These are phyloP conservation scores for Penstemon barbatus DNA, from an alignment of 257 asterid species.

Conservation along the genomic window DNA sequence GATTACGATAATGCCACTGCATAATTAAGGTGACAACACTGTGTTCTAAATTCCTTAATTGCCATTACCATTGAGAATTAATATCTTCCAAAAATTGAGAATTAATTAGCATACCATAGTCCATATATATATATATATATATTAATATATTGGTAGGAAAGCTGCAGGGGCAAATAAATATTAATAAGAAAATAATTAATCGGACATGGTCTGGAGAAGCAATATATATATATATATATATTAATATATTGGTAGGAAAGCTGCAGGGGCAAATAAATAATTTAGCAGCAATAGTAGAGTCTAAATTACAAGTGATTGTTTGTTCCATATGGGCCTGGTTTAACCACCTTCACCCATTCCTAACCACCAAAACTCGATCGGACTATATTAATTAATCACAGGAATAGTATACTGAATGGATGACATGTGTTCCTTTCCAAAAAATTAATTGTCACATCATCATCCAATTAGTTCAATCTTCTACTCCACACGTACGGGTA, in stretches of 20 bases:
- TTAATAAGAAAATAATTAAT: background rate
- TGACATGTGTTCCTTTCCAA: slow-evolving; percentile 15
- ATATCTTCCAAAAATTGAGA: background rate
- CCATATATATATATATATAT: background rate
- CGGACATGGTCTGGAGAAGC: background rate
- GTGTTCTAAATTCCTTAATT: background rate
- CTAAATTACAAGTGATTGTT: slow-evolving; percentile 22
- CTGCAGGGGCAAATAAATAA: slow-evolving; percentile 4
- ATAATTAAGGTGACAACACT: background rate
- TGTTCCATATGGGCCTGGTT: slow-evolving; percentile 36
- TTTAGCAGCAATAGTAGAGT: background rate
- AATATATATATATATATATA: too few species aligned
- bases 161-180: too few species aligned
- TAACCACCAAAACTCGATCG: slow-evolving; percentile 57
- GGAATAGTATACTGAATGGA: slow-evolving; percentile 15
- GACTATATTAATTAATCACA: slow-evolving; percentile 30
- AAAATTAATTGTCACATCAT: background rate
- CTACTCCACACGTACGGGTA: too few species aligned
- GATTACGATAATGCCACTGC: slow-evolving; percentile 1
- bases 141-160: too few species aligned
- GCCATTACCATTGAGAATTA: background rate
- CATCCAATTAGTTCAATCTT: too few species aligned
- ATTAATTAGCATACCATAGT: background rate
- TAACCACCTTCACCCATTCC: slow-evolving; percentile 87
- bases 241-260: background rate